Conservation (phyloP, 78 protist genomes). For the Dictyostelium brefeldianum region DNA sequence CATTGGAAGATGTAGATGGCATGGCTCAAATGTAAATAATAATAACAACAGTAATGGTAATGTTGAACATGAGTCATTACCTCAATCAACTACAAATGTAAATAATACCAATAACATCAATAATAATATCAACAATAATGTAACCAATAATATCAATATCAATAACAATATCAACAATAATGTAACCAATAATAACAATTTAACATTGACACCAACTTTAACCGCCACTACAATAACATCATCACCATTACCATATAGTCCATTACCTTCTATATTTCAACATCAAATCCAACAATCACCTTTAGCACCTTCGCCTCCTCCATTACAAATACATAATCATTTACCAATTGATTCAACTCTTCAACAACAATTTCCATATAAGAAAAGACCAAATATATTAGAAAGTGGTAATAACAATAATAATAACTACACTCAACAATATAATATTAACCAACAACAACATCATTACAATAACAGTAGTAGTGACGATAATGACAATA, state of each 20-base stretch:
- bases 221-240: not conserved
- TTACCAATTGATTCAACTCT: not conserved
- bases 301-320: not conserved
- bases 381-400: not conserved
- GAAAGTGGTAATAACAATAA: too few relatives aligned
- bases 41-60: not conserved
- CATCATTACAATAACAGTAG: not conserved
- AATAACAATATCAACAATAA: not conserved
- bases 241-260: not conserved
- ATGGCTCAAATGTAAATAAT: not conserved
- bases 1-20: conserved; percentile 8
- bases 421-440: not conserved
- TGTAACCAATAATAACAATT: not conserved
- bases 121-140: not conserved
- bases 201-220: not conserved
- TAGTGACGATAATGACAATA: not conserved
- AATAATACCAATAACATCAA: not conserved
- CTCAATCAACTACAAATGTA: not conserved
- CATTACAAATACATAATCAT: not conserved
- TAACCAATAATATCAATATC: not conserved
- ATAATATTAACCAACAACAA: not conserved
- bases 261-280: not conserved
- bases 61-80: not conserved
- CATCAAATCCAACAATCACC: not conserved
- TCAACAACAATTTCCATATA: not conserved